phyloP scores from a whole-genome alignment of 2,329 filamentous ascomycete species.

The Metarhizium sp. region DNA sequence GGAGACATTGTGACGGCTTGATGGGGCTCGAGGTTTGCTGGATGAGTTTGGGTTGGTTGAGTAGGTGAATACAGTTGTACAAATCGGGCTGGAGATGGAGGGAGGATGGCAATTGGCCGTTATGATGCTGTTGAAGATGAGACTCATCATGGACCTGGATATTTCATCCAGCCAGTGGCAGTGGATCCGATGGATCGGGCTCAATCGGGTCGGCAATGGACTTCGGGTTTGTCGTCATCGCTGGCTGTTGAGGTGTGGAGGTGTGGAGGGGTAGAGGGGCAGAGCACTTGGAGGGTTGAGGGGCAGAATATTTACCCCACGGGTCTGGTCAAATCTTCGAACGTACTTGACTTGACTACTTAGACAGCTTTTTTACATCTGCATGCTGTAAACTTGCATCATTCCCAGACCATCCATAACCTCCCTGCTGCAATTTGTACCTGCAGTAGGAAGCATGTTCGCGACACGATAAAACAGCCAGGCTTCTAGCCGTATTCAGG shows the following conservation, averaged over 20 bases:
- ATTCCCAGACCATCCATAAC: too few relatives aligned
- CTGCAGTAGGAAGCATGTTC: too few relatives aligned
- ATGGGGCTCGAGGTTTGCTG: background rate
- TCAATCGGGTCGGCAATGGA: slow-evolving; percentile 15
- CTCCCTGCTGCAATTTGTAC: too few relatives aligned
- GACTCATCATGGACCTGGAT: background rate
- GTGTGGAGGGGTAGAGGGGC: too few relatives aligned
- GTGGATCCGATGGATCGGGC: slow-evolving; percentile 7
- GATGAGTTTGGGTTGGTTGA: background rate
- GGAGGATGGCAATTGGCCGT: too few relatives aligned
- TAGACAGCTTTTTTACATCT: too few relatives aligned
- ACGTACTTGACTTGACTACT: too few relatives aligned
- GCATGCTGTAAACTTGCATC: too few relatives aligned
- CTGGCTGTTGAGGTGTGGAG: background rate
- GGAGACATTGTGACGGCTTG: slow-evolving; percentile 24
- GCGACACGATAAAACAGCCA: too few relatives aligned
- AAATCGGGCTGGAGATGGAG: too few relatives aligned
- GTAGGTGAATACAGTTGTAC: too few relatives aligned
- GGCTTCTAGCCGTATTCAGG: too few relatives aligned
- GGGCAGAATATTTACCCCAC: background rate
- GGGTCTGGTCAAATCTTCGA: background rate
- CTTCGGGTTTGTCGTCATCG: background rate
- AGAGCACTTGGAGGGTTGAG: background rate
- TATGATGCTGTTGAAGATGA: background rate
- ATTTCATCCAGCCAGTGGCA: background rate